These are phyloP conservation scores for Bothriochloa decipiens DNA, from an alignment of 176 grass and related monocot species.

Conservation along the genomic window DNA sequence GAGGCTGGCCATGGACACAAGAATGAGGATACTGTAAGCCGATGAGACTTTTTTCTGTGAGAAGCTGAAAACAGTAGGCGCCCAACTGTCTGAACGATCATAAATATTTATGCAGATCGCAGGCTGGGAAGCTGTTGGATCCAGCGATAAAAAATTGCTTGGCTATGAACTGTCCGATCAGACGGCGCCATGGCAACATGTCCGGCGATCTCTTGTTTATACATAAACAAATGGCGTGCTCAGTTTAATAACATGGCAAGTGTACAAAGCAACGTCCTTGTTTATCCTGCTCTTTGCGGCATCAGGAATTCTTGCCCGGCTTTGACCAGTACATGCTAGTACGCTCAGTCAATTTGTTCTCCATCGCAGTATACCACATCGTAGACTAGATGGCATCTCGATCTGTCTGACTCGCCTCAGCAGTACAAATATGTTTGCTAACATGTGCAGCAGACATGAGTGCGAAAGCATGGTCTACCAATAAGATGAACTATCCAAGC, in stretches of 20 bases:
- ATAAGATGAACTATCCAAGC: background rate
- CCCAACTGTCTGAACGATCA: background rate
- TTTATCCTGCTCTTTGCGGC: conserved; percentile 42
- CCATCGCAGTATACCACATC: conserved; percentile 13
- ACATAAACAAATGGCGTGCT: conserved; percentile 28
- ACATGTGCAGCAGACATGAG: conserved; percentile 31
- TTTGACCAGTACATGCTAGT: conserved; percentile 44
- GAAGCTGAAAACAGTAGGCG: background rate
- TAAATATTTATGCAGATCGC: conserved; percentile 27
- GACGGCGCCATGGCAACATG: conserved; percentile 52
- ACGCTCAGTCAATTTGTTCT: background rate
- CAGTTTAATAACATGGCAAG: conserved; percentile 30
- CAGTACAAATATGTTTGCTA: background rate
- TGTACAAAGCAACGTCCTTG: conserved; percentile 47
- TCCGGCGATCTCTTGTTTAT: conserved; percentile 42
- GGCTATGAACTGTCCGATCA: conserved; percentile 51
- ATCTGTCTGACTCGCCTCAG: conserved; percentile 2
- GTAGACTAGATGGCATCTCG: conserved; percentile 34
- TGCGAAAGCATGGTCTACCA: background rate
- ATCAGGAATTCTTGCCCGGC: conserved; percentile 47
- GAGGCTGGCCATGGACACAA: conserved; percentile 46
- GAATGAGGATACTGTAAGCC: background rate
- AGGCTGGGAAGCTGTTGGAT: conserved; percentile 38
- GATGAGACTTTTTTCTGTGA: background rate
- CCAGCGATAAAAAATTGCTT: conserved; percentile 41